Evolutionary conservation across 139 green algal species (phyloP).

Genomic region (Chlamydomonas asymmetrica): DNA sequence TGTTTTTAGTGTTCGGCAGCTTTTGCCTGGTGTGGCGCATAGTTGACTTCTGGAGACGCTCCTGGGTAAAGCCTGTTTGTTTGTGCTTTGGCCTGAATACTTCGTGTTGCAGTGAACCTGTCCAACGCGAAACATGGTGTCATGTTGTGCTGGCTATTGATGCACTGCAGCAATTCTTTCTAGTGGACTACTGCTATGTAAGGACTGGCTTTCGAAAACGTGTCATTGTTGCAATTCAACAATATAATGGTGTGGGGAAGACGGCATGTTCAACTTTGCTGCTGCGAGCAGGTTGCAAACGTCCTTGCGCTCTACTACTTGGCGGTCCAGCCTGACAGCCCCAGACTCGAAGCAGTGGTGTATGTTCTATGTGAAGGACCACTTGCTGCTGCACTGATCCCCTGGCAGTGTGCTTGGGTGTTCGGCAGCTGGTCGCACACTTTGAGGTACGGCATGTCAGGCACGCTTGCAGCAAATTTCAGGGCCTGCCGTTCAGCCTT

Average conservation of each 20-base stretch:
- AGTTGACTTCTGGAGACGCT: too few relatives aligned
- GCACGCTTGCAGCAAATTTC: neutral
- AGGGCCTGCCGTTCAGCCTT: neutral
- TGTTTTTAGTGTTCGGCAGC: too few relatives aligned
- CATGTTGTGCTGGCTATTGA: neutral
- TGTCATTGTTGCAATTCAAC: too few relatives aligned
- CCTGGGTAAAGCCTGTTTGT: too few relatives aligned
- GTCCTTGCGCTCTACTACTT: constrained; percentile 29
- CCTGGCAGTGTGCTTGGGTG: constrained; percentile 66
- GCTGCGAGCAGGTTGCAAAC: too few relatives aligned
- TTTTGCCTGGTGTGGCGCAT: too few relatives aligned
- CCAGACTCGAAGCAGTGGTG: constrained; percentile 13
- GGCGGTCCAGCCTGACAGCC: constrained; percentile 1
- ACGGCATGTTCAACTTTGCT: too few relatives aligned
- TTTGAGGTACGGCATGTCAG: constrained; percentile 45
- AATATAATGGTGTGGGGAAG: too few relatives aligned
- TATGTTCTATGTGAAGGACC: constrained; percentile 42
- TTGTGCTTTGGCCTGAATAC: too few relatives aligned
- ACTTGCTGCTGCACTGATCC: constrained; percentile 53
- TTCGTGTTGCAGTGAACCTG: too few relatives aligned
- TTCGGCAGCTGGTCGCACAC: constrained; percentile 46
- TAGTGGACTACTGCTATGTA: constrained; percentile 69
- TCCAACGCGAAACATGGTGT: neutral
- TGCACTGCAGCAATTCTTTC: constrained; percentile 39
- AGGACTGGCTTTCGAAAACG: too few relatives aligned